Conservation (phyloP, 371 early-diverging fungal species). For the Zychaea mexicana region DNA sequence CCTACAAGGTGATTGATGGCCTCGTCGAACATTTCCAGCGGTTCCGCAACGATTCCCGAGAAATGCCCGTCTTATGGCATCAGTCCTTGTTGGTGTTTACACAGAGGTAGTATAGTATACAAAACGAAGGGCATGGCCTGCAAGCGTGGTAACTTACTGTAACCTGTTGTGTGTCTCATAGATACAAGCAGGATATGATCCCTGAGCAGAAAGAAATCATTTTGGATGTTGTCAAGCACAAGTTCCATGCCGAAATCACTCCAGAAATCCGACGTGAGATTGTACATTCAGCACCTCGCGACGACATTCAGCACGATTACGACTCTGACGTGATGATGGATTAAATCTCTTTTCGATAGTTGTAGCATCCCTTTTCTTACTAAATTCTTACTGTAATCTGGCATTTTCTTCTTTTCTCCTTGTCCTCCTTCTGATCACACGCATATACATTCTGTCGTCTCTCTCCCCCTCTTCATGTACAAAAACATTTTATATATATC, state of each 20-base stretch:
- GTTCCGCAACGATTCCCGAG: slow-evolving; percentile 80
- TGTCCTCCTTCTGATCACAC: no score
- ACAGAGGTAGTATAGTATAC: slow-evolving; percentile 84
- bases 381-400: not conserved
- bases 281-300: slow-evolving; percentile 62
- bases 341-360: not conserved
- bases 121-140: not conserved
- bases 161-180: slow-evolving; percentile 19
- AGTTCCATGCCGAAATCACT: slow-evolving; percentile 82
- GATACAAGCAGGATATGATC: slow-evolving; percentile 94
- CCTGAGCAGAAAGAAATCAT: slow-evolving; percentile 93
- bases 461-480: no score
- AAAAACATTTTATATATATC: no score
- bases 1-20: slow-evolving; percentile 94
- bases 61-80: slow-evolving; percentile 98
- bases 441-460: no score
- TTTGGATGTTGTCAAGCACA: slow-evolving; percentile 76
- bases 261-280: slow-evolving; percentile 94
- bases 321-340: slow-evolving; percentile 26
- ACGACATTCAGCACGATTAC: slow-evolving; percentile 52
- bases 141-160: not conserved
- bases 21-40: slow-evolving; percentile 93
- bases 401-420: not conserved
- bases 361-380: not conserved
- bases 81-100: slow-evolving; percentile 93